Evolutionary conservation across 768 basidiomycete genomes (phyloP).

Genomic region (Lactarius sanguifluus): DNA sequence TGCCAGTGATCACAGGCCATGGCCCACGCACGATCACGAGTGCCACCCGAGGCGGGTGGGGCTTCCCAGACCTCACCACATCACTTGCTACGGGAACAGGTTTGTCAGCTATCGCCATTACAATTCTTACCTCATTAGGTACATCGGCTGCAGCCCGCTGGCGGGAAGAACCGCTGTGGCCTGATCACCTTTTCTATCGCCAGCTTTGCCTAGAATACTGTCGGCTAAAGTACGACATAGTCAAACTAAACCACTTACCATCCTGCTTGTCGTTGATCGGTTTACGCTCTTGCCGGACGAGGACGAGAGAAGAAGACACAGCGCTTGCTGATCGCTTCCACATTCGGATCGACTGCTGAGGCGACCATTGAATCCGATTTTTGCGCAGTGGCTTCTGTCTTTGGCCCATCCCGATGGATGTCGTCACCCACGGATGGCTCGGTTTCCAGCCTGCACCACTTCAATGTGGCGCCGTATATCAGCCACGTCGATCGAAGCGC

Average conservation of each 20-base stretch:
- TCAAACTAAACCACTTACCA: neutral
- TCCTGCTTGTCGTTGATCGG: slow-evolving; percentile 3
- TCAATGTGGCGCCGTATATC: slow-evolving; percentile 17
- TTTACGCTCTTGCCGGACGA: neutral
- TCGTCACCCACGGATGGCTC: neutral
- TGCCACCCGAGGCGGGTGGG: too few species aligned
- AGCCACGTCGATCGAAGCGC: neutral
- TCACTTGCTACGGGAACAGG: neutral
- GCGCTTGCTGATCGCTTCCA: neutral
- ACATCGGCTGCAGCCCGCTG: neutral
- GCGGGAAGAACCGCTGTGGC: neutral
- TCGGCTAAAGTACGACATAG: neutral
- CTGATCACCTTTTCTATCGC: neutral
- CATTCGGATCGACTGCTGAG: neutral
- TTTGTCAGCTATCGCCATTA: neutral
- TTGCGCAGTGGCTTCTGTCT: neutral
- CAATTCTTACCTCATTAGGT: neutral
- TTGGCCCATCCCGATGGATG: neutral
- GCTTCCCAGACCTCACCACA: too few species aligned
- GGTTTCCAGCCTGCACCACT: neutral
- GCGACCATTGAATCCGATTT: neutral
- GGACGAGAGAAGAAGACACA: slow-evolving; percentile 2
- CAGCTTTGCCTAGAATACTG: neutral
- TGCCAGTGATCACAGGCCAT: too few species aligned
- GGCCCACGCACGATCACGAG: too few species aligned